These are phyloP conservation scores for Mycena floridula DNA, from an alignment of 768 basidiomycete species.

Conservation along the genomic window DNA sequence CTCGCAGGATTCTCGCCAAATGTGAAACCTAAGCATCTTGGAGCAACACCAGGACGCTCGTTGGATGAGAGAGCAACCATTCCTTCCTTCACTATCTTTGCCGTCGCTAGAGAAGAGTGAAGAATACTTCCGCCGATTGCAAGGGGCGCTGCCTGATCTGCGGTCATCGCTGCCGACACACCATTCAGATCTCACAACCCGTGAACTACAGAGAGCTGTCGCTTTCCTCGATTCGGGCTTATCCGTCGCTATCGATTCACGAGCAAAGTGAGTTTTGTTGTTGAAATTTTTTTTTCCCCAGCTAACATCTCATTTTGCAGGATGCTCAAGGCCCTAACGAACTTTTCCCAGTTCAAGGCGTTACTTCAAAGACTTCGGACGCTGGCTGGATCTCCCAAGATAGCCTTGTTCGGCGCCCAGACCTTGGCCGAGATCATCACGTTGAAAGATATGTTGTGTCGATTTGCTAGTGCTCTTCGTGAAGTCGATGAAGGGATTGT, in stretches of 20 bases:
- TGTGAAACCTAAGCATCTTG: constrained; percentile 65
- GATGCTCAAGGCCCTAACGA: constrained; percentile 18
- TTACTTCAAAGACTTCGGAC: constrained; percentile 23
- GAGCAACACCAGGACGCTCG: constrained; percentile 43
- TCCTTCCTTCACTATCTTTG: constrained; percentile 19
- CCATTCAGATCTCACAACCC: constrained; percentile 78
- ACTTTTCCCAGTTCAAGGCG: neutral
- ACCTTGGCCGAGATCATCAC: constrained; percentile 13
- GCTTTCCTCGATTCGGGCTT: constrained; percentile 78
- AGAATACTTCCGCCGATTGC: constrained; percentile 58
- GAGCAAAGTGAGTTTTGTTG: constrained; percentile 50
- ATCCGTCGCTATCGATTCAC: constrained; percentile 53
- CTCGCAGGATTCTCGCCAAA: constrained; percentile 67
- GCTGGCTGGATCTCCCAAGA: constrained; percentile 13
- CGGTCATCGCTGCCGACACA: constrained; percentile 59
- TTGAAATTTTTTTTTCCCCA: neutral
- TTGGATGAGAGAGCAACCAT: constrained; percentile 65
- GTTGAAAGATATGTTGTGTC: constrained; percentile 23
- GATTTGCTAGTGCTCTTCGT: constrained; percentile 26
- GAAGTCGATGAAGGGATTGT: constrained; percentile 30
- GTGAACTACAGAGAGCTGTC: constrained; percentile 77
- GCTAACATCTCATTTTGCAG: constrained; percentile 14
- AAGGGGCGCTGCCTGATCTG: constrained; percentile 59
- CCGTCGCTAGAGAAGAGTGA: constrained; percentile 40
- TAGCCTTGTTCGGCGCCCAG: constrained; percentile 18